A percentile compares a stretch with the other conserved stretches of the same genome.
Evolutionary conservation across 2,329 filamentous ascomycete genomes (phyloP).

Genomic region (Exophiala xenobiotica): DNA sequence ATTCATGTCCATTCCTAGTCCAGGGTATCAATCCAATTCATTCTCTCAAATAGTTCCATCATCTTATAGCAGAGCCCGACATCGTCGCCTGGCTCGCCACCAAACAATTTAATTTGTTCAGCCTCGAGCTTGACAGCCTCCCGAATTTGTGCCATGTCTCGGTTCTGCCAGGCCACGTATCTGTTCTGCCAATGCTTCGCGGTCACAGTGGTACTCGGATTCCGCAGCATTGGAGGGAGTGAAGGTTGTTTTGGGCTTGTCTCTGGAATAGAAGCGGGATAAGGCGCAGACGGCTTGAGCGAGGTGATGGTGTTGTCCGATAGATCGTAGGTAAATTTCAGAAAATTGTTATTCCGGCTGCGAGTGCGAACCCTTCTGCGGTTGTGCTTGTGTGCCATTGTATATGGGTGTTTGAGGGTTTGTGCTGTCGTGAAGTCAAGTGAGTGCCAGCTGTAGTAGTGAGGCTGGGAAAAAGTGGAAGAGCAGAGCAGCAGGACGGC

Average conservation of each 20-base stretch:
- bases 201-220: constrained; percentile 22
- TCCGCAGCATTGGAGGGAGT: constrained; percentile 31
- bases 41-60: constrained; percentile 50
- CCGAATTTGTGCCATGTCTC: constrained; percentile 35
- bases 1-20: constrained; percentile 10
- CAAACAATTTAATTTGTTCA: constrained; percentile 42
- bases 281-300: constrained; percentile 17
- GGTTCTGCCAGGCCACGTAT: constrained; percentile 41
- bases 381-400: constrained; percentile 50
- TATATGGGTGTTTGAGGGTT: background rate
- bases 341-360: constrained; percentile 37
- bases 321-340: constrained; percentile 26
- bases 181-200: constrained; percentile 46
- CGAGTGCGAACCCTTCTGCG: constrained; percentile 46
- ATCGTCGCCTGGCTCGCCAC: constrained; percentile 31
- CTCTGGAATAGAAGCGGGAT: constrained; percentile 2
- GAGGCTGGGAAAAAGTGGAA: background rate
- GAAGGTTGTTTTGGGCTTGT: constrained; percentile 16
- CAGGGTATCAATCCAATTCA: constrained; percentile 46
- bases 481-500: background rate
- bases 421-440: constrained; percentile 21
- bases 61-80: constrained; percentile 46
- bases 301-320: constrained; percentile 24
- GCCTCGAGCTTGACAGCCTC: constrained; percentile 37
- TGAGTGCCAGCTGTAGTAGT: constrained; percentile 17